These are phyloP conservation scores for Trichosphaerium sp. DNA, from an alignment of 78 protist genomes.

Conservation along the genomic window DNA sequence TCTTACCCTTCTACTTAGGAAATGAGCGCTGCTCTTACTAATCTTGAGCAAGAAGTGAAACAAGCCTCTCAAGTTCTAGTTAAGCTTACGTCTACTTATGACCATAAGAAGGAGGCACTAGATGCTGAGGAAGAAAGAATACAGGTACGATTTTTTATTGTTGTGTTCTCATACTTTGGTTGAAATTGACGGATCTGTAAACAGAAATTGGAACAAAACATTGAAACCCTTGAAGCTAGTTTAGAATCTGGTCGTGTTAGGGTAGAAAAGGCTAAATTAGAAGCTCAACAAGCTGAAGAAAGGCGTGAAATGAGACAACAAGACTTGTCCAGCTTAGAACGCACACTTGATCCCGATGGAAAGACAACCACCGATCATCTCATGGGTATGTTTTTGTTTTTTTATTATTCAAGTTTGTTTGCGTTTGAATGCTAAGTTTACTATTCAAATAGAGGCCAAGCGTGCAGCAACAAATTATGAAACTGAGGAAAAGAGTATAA, in stretches of 20 bases:
- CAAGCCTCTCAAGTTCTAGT: constrained; percentile 41
- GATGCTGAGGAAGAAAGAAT: constrained; percentile 29
- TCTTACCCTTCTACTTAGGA: too few species aligned
- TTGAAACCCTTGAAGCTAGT: too few species aligned
- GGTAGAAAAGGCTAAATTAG: neutral
- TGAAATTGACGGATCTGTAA: neutral
- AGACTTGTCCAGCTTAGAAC: too few species aligned
- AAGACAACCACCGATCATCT: too few species aligned
- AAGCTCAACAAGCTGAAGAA: neutral
- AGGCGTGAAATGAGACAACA: too few species aligned
- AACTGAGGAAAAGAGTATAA: neutral
- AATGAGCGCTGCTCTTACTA: too few species aligned
- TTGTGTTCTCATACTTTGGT: neutral
- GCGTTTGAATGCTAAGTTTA: neutral
- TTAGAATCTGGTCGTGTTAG: neutral
- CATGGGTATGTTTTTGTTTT: too few species aligned
- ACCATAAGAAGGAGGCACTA: constrained; percentile 8
- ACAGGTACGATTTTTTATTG: neutral
- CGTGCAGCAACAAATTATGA: constrained; percentile 16
- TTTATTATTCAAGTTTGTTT: too few species aligned
- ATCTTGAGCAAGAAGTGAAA: constrained; percentile 13
- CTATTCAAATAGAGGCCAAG: neutral
- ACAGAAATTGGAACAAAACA: neutral
- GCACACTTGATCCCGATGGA: too few species aligned
- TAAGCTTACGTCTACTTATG: constrained; percentile 4